phyloP scores from a whole-genome alignment of 345 rosid genomes.

The Orychophragmus violaceus region DNA sequence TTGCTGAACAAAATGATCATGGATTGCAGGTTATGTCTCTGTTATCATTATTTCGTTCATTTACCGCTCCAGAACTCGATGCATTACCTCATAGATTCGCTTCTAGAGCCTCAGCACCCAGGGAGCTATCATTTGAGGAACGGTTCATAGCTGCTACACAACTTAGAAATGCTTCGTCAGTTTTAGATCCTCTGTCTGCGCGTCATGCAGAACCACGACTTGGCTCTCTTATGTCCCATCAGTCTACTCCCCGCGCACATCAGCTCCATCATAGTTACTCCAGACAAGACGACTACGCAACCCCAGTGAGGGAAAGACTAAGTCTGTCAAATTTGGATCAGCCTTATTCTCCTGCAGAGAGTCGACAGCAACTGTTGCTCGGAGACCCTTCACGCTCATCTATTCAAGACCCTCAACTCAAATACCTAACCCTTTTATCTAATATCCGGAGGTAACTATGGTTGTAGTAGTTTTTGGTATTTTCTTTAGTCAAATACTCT shows the following conservation, averaged over 20 bases:
- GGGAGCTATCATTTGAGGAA: slow-evolving; percentile 24
- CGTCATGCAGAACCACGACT: slow-evolving; percentile 7
- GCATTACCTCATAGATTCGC: slow-evolving; percentile 23
- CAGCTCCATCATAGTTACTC: slow-evolving; percentile 24
- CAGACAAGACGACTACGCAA: slow-evolving; percentile 20
- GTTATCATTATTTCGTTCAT: slow-evolving; percentile 39
- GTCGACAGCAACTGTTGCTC: slow-evolving; percentile 16
- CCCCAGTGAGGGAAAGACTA: slow-evolving; percentile 21
- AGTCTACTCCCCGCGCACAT: slow-evolving; percentile 10
- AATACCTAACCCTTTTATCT: slow-evolving; percentile 29
- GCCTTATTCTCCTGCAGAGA: slow-evolving; percentile 19
- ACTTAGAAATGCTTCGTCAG: slow-evolving; percentile 26
- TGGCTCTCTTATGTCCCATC: slow-evolving; percentile 6
- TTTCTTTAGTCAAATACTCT: background rate
- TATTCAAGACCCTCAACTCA: slow-evolving; percentile 32
- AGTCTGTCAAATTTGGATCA: slow-evolving; percentile 14
- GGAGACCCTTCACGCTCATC: slow-evolving; percentile 29
- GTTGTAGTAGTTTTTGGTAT: background rate
- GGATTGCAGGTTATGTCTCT: slow-evolving; percentile 38
- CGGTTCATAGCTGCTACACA: slow-evolving; percentile 31
- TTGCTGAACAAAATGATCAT: slow-evolving; percentile 1
- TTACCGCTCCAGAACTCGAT: slow-evolving; percentile 22
- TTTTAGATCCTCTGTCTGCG: slow-evolving; percentile 26
- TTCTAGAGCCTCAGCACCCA: slow-evolving; percentile 19
- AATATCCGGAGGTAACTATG: slow-evolving; percentile 31